These are phyloP conservation scores for Coemansia sp. DNA, from an alignment of 192 early-diverging fungal species.

Conservation along the genomic window DNA sequence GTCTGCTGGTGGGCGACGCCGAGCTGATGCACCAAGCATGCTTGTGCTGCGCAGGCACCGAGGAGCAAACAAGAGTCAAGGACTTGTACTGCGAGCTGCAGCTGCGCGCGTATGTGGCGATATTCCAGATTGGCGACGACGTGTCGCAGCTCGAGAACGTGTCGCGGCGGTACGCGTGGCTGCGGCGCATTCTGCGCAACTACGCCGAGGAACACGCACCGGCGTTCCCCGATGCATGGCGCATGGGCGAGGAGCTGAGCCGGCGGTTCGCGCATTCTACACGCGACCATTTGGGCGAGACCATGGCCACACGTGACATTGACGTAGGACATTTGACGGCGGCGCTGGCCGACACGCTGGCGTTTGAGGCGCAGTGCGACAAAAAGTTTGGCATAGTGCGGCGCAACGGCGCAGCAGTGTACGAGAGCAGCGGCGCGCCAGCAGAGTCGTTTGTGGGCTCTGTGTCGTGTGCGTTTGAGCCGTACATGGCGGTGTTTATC, in stretches of 20 bases:
- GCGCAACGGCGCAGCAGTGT: constrained; percentile 6
- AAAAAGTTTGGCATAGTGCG: constrained; percentile 63
- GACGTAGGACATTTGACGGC: constrained; percentile 73
- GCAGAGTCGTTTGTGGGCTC: constrained; percentile 63
- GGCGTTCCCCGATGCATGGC: constrained; percentile 81
- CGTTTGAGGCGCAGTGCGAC: constrained; percentile 85
- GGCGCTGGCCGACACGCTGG: constrained; percentile 78
- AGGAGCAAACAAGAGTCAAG: constrained; percentile 55
- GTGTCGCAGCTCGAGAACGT: constrained; percentile 82
- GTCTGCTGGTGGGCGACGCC: constrained; percentile 56
- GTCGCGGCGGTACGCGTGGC: constrained; percentile 87
- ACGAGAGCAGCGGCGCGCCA: constrained; percentile 7
- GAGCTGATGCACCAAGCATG: constrained; percentile 70
- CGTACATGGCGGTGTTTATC: constrained; percentile 86
- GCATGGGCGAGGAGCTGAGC: constrained; percentile 58
- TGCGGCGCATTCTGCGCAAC: constrained; percentile 85
- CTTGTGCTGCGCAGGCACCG: constrained; percentile 72
- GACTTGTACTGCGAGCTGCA: constrained; percentile 83
- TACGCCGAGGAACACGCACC: constrained; percentile 83
- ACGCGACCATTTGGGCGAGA: constrained; percentile 60
- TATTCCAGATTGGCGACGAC: constrained; percentile 74
- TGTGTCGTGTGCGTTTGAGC: constrained; percentile 83
- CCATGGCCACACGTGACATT: constrained; percentile 61
- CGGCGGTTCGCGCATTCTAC: constrained; percentile 82
- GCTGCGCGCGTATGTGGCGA: constrained; percentile 75